phyloP scores from a whole-genome alignment of 352 stramenopile genomes.

The Globisporangium camurandrum region DNA sequence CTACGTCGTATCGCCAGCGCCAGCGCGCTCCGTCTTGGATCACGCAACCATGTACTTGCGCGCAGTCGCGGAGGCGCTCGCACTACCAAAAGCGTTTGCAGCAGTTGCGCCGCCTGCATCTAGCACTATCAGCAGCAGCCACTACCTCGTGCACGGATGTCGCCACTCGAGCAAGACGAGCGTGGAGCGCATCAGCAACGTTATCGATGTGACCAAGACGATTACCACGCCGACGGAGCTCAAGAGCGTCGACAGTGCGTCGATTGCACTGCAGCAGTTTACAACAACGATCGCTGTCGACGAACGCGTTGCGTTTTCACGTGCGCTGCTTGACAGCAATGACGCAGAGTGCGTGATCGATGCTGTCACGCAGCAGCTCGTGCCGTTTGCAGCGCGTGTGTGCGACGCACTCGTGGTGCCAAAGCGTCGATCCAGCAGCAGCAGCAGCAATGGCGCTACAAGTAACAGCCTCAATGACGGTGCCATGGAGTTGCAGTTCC shows the following conservation, averaged over 20 bases:
- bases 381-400: conserved; percentile 36
- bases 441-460: conserved; percentile 10
- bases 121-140: conserved; percentile 7
- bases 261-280: conserved; percentile 28
- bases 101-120: background rate
- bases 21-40: conserved; percentile 18
- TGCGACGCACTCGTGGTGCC: conserved; percentile 25
- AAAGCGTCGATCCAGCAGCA: conserved; percentile 5
- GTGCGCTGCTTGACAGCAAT: background rate
- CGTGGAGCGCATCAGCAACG: conserved; percentile 14
- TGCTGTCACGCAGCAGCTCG: conserved; percentile 38
- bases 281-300: conserved; percentile 35
- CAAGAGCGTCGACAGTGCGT: conserved; percentile 7
- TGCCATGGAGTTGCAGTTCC: too few species aligned
- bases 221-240: conserved; percentile 17
- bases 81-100: conserved; percentile 12
- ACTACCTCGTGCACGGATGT: conserved; percentile 40
- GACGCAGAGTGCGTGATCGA: conserved; percentile 24
- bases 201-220: conserved; percentile 33
- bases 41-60: conserved; percentile 46
- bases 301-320: conserved; percentile 23
- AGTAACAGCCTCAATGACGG: too few species aligned
- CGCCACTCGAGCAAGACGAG: conserved; percentile 13
- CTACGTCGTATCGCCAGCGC: conserved; percentile 37
- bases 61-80: conserved; percentile 29